Evolutionary conservation across 192 early-diverging fungal genomes (phyloP).

Genomic region (Geosiphon pyriformis): DNA sequence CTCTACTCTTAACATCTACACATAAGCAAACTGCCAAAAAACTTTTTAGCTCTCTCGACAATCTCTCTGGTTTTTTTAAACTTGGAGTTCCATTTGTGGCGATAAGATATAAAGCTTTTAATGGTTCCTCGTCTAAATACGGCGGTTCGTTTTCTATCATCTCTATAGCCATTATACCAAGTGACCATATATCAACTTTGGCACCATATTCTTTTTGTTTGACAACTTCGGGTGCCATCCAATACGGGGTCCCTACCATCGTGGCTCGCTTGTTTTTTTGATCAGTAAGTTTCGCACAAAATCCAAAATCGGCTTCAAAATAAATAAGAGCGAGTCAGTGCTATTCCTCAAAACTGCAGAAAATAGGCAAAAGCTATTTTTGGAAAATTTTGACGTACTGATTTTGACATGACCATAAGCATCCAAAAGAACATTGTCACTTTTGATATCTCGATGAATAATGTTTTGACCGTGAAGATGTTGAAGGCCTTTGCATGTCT

Average conservation of each 20-base stretch:
- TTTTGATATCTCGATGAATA: constrained; percentile 91
- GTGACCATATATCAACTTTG: constrained; percentile 86
- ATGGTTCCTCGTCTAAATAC: constrained; percentile 80
- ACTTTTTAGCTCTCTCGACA: constrained; percentile 68
- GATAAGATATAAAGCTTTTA: constrained; percentile 77
- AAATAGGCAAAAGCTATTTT: too few species aligned
- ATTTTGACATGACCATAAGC: constrained; percentile 80
- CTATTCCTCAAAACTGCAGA: too few species aligned
- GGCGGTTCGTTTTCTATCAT: constrained; percentile 96
- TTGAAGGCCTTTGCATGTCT: constrained; percentile 73
- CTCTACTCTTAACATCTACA: constrained; percentile 66
- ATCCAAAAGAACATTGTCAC: constrained; percentile 88
- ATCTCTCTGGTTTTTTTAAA: constrained; percentile 70
- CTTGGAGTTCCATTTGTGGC: constrained; percentile 84
- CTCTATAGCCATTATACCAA: constrained; percentile 91
- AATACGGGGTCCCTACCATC: constrained; percentile 90
- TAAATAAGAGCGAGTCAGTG: constrained; percentile 51
- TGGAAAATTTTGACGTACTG: constrained; percentile 58
- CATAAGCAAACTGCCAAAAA: constrained; percentile 70
- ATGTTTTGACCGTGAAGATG: constrained; percentile 74
- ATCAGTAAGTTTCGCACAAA: constrained; percentile 85
- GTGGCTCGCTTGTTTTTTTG: constrained; percentile 76
- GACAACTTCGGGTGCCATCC: constrained; percentile 98
- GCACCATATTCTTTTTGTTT: constrained; percentile 84
- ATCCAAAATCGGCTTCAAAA: constrained; percentile 84